Conservation (phyloP, 1,284 basidiomycete species). For the Uromyces viciae-fabae region DNA sequence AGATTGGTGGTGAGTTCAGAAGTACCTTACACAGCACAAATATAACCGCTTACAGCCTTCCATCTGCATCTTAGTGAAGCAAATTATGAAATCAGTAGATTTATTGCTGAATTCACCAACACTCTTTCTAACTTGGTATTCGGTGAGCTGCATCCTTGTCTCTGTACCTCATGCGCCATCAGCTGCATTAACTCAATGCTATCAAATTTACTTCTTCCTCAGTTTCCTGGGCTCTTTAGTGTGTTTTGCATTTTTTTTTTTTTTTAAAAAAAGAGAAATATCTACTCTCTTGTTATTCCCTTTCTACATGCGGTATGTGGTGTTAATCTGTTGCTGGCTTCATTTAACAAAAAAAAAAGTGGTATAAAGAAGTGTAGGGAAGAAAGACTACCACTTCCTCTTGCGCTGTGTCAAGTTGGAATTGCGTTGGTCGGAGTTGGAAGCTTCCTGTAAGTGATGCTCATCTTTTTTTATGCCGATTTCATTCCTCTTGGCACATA, state of each 20-base stretch:
- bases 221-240: constrained; percentile 10
- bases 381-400: constrained; percentile 21
- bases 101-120: constrained; percentile 57
- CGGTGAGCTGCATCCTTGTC: constrained; percentile 54
- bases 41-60: neutral
- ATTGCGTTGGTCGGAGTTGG: constrained; percentile 38
- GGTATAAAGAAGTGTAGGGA: constrained; percentile 31
- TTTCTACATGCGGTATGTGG: no score
- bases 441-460: constrained; percentile 34
- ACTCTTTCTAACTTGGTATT: constrained; percentile 58
- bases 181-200: constrained; percentile 27
- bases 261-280: no score
- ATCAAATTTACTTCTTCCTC: no score
- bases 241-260: neutral
- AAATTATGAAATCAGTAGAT: constrained; percentile 51
- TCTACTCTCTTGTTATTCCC: no score
- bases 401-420: constrained; percentile 40
- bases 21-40: neutral
- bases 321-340: no score
- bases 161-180: constrained; percentile 48
- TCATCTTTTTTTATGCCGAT: neutral
- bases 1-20: constrained; percentile 41
- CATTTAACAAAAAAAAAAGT: no score
- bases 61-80: constrained; percentile 16
- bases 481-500: neutral